These are phyloP conservation scores for Colletotrichum magnum DNA, from an alignment of 2,329 filamentous ascomycete species.

Conservation along the genomic window DNA sequence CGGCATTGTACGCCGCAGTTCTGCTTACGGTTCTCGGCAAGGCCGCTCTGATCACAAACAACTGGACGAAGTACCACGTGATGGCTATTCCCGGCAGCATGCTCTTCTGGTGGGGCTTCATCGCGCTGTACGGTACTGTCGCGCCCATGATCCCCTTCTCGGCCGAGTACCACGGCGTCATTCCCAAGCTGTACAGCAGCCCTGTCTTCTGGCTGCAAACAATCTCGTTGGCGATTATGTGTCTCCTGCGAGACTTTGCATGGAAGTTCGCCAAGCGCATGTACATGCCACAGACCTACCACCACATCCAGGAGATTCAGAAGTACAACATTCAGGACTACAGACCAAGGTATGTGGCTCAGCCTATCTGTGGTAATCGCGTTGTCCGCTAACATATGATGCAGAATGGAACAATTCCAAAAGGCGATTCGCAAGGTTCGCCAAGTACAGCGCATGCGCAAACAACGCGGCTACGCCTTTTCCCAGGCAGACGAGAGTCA, in stretches of 20 bases:
- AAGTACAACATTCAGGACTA: conserved; percentile 99
- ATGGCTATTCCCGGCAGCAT: conserved; percentile 96
- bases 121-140: conserved; percentile 88
- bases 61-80: conserved; percentile 99
- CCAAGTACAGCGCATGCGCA: conserved; percentile 98
- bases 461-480: conserved; percentile 98
- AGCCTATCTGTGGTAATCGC: too few species aligned
- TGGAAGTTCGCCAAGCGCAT: conserved; percentile 99
- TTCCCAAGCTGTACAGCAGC: conserved; percentile 84
- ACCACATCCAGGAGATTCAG: conserved; percentile 99
- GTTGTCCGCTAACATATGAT: conserved; percentile 37
- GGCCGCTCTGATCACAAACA: conserved; percentile 93
- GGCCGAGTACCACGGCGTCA: conserved; percentile 86
- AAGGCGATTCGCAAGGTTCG: conserved; percentile 99
- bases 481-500: conserved; percentile 97
- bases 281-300: conserved; percentile 96
- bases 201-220: conserved; percentile 94
- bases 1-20: conserved; percentile 93
- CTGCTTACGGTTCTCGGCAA: conserved; percentile 94
- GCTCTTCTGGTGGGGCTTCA: conserved; percentile 90
- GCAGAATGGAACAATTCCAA: conserved; percentile 98
- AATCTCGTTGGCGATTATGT: conserved; percentile 83
- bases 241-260: conserved; percentile 87
- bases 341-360: conserved; percentile 79
- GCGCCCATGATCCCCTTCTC: conserved; percentile 88